A percentile compares a stretch with the other conserved stretches of the same genome.
These are phyloP conservation scores for Cetraspora pellucida DNA, from an alignment of 192 early-diverging fungal genomes.

Conservation along the genomic window DNA sequence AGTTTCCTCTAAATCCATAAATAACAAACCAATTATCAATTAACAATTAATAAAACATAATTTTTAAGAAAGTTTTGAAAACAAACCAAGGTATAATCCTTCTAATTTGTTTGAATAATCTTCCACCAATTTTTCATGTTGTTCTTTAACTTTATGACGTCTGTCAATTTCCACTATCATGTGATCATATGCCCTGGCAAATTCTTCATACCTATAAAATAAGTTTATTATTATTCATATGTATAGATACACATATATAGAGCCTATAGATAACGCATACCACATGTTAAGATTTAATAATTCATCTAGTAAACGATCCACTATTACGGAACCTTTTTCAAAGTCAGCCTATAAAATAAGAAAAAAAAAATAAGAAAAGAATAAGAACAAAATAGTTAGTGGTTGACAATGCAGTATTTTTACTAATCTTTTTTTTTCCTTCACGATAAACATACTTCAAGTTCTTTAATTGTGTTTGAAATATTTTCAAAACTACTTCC, in stretches of 20 bases:
- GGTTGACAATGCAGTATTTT: neutral
- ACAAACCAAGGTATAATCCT: conserved; percentile 32
- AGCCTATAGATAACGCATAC: neutral
- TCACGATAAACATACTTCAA: conserved; percentile 9
- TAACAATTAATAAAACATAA: neutral
- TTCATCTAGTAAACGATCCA: conserved; percentile 32
- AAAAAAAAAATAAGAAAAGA: neutral
- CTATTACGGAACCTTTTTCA: conserved; percentile 9
- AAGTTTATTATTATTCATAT: neutral
- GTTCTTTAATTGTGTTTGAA: conserved; percentile 13
- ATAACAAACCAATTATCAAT: neutral
- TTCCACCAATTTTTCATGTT: conserved; percentile 29
- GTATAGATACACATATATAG: neutral
- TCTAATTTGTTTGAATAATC: conserved; percentile 32
- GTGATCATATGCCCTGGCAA: conserved; percentile 32
- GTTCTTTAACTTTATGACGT: conserved; percentile 21
- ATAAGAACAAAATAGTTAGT: neutral
- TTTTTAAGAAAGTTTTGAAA: neutral
- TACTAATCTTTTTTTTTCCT: neutral
- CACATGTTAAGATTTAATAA: conserved; percentile 33
- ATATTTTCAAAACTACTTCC: conserved; percentile 13
- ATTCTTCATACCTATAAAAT: conserved; percentile 36
- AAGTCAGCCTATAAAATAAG: conserved; percentile 21
- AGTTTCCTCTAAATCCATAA: neutral
- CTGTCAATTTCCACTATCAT: conserved; percentile 36